Percentiles rank a stretch among this genome's conserved stretches.
These are phyloP conservation scores for Blastobotrys chiropterorum DNA, from an alignment of 805 yeast genomes.

Conservation along the genomic window DNA sequence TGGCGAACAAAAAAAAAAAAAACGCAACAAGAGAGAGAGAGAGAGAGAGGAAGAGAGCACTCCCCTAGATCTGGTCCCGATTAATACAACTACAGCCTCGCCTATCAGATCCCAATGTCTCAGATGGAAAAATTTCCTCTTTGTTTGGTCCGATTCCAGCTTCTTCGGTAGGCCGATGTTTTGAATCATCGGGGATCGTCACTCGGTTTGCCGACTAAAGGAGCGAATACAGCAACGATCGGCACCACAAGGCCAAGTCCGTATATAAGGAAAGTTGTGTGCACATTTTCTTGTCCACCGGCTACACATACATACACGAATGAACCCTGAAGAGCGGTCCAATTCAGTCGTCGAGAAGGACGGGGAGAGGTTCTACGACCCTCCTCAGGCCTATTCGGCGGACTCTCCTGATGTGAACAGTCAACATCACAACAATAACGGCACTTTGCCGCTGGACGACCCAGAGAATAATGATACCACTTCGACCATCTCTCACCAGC, in stretches of 20 bases:
- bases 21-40: not conserved
- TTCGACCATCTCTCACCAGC: slow-evolving; percentile 17
- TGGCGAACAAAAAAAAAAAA: not conserved
- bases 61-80: too few relatives aligned
- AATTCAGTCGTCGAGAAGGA: not conserved
- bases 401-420: not conserved
- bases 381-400: too few relatives aligned
- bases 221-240: not conserved
- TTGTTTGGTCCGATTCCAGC: too few relatives aligned
- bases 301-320: too few relatives aligned
- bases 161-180: not conserved
- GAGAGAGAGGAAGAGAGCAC: too few relatives aligned
- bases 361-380: too few relatives aligned
- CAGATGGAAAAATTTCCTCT: not conserved
- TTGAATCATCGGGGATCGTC: not conserved
- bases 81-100: not conserved
- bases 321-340: too few relatives aligned
- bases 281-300: not conserved
- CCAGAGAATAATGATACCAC: slow-evolving; percentile 21
- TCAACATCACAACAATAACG: not conserved
- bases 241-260: too few relatives aligned
- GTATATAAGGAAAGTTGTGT: too few relatives aligned
- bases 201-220: not conserved
- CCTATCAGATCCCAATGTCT: not conserved
- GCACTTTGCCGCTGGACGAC: slow-evolving; percentile 7